Base-by-base conservation (phyloP, 2,329 filamentous ascomycete species). In the Xylariomycetidae sp. region DNA sequence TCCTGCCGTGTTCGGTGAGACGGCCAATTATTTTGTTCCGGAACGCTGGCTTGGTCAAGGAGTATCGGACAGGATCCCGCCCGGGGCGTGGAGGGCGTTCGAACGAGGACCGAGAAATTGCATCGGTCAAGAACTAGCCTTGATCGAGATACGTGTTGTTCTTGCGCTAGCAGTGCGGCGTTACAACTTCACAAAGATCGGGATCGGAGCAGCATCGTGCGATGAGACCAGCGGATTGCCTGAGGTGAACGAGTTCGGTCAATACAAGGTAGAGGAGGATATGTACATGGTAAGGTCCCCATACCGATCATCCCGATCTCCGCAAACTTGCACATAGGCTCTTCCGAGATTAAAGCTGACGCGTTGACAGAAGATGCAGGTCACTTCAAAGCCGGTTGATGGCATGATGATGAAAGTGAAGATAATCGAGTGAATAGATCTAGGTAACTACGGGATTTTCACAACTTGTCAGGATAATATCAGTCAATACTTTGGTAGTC, bases 81-180 rank as follows among this genome's bases (percentile, higher is more conserved):
- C 35, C 4, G 16, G 34, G 16, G 39, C 41, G 3, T 46, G 39
- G 39, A 20, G 38, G 10, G 30, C 38, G 0, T 75, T 74, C 42
- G 65, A 68, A 36, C 59, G 64, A 27, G 70, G 70, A 0, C 60
- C 61, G 2, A 46, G 70, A 5, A 69, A 63, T 22, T 74, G 70
- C 41, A 62, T 75, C n/a, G 71, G 70, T 0, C 63, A 72, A 41
- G 64, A 68, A 37, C 51, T 76, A 16, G 71, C 67, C 1, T 66
- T 27, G 12, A 29, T 45, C 16, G 36, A 46, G 25, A 19, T 31
- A 9, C 28, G 45, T 2, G n/a, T 46, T 16, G n/a, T 43, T 2
- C 12, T 42, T 16, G 40, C 40, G 13, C 6, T 37, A 13, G 22
- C 35, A 2, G 34, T 34, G 1, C 37, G 40, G 6, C 20, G 27